phyloP scores from a whole-genome alignment of 139 green algal species.

The Chlorella sp. region DNA sequence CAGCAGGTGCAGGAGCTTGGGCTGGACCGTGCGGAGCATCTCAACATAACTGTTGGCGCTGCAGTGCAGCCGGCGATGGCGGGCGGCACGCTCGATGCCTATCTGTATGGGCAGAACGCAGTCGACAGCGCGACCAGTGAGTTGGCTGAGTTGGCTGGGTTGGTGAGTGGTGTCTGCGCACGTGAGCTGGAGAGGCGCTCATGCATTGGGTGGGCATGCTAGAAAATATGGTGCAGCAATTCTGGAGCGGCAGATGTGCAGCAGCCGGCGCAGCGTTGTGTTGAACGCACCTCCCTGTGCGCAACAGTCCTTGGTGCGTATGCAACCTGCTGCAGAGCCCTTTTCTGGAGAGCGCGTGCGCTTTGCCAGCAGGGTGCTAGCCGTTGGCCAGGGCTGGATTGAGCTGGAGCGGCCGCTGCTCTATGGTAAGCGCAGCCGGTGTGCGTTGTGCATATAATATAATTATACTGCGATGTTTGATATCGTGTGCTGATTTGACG shows the following conservation, averaged over 20 bases:
- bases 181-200: background rate
- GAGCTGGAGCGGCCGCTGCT: slow-evolving; percentile 11
- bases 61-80: background rate
- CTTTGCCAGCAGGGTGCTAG: background rate
- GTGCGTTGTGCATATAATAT: too few relatives aligned
- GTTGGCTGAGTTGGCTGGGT: too few relatives aligned
- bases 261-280: too few relatives aligned
- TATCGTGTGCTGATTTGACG: too few relatives aligned
- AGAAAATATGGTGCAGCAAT: too few relatives aligned
- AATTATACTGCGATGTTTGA: too few relatives aligned
- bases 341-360: slow-evolving; percentile 4
- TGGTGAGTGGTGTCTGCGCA: too few relatives aligned
- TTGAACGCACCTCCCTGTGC: too few relatives aligned
- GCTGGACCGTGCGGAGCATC: background rate
- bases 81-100: background rate
- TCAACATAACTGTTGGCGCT: background rate
- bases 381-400: background rate
- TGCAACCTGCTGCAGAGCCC: background rate
- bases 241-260: too few relatives aligned
- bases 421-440: background rate
- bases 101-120: background rate
- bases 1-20: background rate
- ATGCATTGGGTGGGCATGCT: too few relatives aligned
- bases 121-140: slow-evolving; percentile 25
- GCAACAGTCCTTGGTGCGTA: background rate